Evolutionary conservation across 1,284 basidiomycete genomes (phyloP).

Genomic region (Boletus subluridellus): DNA sequence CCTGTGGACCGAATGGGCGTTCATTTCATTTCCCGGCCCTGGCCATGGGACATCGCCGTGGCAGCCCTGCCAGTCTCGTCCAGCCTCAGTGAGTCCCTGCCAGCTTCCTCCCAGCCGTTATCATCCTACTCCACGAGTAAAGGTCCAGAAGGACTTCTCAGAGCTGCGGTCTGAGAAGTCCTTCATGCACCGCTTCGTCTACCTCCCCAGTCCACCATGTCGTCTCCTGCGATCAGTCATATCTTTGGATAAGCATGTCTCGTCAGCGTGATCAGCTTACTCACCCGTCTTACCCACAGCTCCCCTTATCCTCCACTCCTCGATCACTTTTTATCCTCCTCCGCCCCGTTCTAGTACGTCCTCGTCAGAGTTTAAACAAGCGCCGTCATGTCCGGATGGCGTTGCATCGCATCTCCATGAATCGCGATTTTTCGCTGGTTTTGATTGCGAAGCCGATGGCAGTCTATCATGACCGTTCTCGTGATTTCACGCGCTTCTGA

Average conservation of each 20-base stretch:
- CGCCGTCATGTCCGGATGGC: conserved; percentile 18
- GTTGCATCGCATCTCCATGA: conserved; percentile 16
- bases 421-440: conserved; percentile 25
- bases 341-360: conserved; percentile 6
- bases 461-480: conserved; percentile 34
- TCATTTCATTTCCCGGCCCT: conserved; percentile 21
- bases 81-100: conserved; percentile 10
- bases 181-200: conserved; percentile 24
- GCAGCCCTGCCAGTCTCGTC: conserved; percentile 12
- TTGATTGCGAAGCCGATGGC: conserved; percentile 30
- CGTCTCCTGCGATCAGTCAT: conserved; percentile 21
- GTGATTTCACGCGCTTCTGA: conserved; percentile 37
- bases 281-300: conserved; percentile 20
- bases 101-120: conserved; percentile 18
- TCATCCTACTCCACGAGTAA: conserved; percentile 22
- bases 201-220: conserved; percentile 15
- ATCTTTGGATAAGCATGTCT: conserved; percentile 21
- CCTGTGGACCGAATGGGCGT: conserved; percentile 21
- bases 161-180: conserved; percentile 24
- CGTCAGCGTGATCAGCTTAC: conserved; percentile 17
- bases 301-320: conserved; percentile 12
- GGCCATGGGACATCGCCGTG: conserved; percentile 30
- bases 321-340: conserved; percentile 1
- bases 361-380: conserved; percentile 10
- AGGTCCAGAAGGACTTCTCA: conserved; percentile 27